Conservation (phyloP, 2,329 filamentous ascomycete genomes). For the Dactylellina drechsleri region DNA sequence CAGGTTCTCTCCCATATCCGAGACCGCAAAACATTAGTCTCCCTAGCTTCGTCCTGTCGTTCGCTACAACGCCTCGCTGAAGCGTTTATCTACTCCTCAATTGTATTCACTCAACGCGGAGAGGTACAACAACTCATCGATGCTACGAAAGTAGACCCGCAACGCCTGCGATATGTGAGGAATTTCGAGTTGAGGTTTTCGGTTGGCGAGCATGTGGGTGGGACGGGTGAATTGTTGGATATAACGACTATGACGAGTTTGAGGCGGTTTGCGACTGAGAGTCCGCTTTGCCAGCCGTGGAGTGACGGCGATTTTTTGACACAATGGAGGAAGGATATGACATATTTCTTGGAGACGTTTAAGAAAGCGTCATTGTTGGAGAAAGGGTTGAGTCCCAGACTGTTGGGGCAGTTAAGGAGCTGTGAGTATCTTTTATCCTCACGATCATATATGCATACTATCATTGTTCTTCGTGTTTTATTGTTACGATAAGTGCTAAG, state of each 20-base stretch:
- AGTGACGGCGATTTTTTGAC: not conserved
- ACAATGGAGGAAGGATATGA: not conserved
- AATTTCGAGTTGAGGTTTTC: conserved; percentile 5
- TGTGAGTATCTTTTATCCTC: conserved; percentile 1
- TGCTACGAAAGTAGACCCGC: not conserved
- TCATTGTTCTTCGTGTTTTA: not conserved
- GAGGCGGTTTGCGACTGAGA: conserved; percentile 11
- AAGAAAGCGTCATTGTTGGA: conserved; percentile 1
- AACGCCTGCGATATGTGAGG: not conserved
- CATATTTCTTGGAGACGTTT: not conserved
- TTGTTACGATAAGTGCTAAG: not conserved
- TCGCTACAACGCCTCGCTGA: conserved; percentile 1
- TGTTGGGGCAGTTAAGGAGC: conserved; percentile 3
- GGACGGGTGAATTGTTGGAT: not conserved
- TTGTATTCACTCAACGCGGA: not conserved
- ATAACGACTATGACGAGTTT: not conserved
- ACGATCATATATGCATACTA: no score
- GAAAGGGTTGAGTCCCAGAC: not conserved
- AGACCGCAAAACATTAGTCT: not conserved
- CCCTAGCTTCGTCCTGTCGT: not conserved
- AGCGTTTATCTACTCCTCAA: not conserved
- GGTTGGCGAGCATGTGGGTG: not conserved
- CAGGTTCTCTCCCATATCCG: conserved; percentile 30
- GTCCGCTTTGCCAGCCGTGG: conserved; percentile 9
- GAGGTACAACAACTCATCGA: not conserved